Percentiles rank a stretch among this genome's conserved stretches.
These are phyloP conservation scores for Linanthus parryae DNA, from an alignment of 148 eudicot species.

Conservation along the genomic window DNA sequence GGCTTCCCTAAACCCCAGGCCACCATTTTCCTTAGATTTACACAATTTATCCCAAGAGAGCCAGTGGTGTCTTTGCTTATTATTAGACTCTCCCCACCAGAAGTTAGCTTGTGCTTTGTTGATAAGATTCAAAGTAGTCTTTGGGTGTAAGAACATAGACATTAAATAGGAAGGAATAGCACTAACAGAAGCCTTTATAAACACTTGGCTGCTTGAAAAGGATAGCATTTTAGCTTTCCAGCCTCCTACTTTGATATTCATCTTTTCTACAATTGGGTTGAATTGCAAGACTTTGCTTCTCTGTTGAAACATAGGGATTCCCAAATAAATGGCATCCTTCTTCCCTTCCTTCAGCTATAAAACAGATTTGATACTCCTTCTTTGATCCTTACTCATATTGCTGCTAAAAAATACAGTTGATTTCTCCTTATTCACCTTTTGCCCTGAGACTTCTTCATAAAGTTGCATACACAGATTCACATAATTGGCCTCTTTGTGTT, in stretches of 20 bases:
- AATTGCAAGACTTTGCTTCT: neutral
- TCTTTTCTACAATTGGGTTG: neutral
- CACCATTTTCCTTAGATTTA: neutral
- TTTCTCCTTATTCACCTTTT: neutral
- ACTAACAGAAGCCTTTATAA: neutral
- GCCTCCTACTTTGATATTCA: neutral
- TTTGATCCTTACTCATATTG: neutral
- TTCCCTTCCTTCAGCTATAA: no score
- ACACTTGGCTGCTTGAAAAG: neutral
- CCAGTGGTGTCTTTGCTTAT: neutral
- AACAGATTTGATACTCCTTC: neutral
- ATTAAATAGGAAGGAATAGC: neutral
- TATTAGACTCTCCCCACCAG: neutral
- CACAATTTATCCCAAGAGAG: neutral
- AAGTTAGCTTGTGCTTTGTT: no score
- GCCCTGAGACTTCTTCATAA: neutral
- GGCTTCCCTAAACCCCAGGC: neutral
- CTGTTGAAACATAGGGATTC: neutral
- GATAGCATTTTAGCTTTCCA: neutral
- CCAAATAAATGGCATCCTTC: neutral
- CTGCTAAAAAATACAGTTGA: neutral
- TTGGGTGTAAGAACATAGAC: neutral
- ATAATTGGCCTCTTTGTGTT: neutral
- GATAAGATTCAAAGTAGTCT: no score
- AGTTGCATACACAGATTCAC: neutral